These are phyloP conservation scores for Chlorella sp. DNA, from an alignment of 139 green algal genomes.

Conservation along the genomic window DNA sequence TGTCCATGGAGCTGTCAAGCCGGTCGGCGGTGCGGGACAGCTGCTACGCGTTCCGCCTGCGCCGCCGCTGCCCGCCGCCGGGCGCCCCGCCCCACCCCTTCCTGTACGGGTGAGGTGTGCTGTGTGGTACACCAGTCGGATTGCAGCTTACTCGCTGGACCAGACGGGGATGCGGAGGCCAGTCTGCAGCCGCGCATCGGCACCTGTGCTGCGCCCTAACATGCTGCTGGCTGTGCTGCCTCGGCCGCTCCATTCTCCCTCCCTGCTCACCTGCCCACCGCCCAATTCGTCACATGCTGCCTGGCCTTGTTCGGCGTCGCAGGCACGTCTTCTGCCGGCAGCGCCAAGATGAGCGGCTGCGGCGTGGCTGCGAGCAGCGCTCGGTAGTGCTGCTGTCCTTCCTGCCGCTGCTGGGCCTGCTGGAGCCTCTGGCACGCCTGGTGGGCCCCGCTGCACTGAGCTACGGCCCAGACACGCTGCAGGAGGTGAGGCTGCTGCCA, in stretches of 20 bases:
- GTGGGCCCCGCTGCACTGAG: slow-evolving; percentile 74
- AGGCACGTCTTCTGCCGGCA: slow-evolving; percentile 91
- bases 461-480: slow-evolving; percentile 59
- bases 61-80: neutral
- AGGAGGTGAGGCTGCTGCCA: slow-evolving; percentile 36
- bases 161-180: no score
- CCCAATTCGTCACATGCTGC: no score
- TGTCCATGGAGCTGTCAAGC: slow-evolving; percentile 72
- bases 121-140: no score
- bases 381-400: slow-evolving; percentile 79
- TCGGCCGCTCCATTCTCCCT: no score
- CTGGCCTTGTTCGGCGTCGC: no score
- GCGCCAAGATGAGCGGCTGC: slow-evolving; percentile 85
- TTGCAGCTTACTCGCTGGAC: no score
- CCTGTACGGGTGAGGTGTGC: slow-evolving; percentile 46
- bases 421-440: slow-evolving; percentile 68
- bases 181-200: no score
- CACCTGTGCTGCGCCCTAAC: no score
- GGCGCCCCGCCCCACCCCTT: neutral
- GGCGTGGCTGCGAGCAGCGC: slow-evolving; percentile 87
- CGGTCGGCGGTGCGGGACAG: slow-evolving; percentile 72
- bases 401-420: slow-evolving; percentile 63
- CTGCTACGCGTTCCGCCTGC: slow-evolving; percentile 78
- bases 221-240: no score
- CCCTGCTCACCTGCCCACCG: no score